phyloP scores from a whole-genome alignment of 2,329 filamentous ascomycete species.

The Pseudocercospora macadamiae region DNA sequence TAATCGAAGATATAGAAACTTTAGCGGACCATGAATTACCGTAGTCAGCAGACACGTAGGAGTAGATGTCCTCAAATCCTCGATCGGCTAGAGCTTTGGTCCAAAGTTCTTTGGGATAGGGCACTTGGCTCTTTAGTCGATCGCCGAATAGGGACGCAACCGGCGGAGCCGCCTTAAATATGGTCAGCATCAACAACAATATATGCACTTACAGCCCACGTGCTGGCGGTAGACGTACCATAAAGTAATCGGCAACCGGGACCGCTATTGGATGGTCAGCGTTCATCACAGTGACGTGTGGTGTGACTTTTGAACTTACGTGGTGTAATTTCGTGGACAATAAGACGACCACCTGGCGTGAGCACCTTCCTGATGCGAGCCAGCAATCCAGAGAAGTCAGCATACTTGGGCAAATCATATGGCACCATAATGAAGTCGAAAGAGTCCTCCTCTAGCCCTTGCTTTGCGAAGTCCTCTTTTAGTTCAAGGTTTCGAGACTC shows the following conservation, averaged over 20 bases:
- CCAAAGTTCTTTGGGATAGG: background rate
- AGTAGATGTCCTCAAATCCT: background rate
- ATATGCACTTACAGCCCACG: background rate
- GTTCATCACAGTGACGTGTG: background rate
- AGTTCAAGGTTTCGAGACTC: background rate
- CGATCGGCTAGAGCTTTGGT: background rate
- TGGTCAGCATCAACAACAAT: background rate
- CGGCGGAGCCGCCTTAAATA: background rate
- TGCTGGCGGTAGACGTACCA: background rate
- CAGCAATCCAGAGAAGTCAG: background rate
- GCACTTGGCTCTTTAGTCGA: background rate
- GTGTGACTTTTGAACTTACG: background rate
- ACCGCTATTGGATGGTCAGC: background rate
- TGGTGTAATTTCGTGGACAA: background rate
- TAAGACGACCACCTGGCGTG: background rate
- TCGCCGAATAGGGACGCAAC: background rate
- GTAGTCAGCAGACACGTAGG: background rate
- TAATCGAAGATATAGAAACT: background rate
- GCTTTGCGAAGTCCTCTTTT: background rate
- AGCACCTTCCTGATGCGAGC: background rate
- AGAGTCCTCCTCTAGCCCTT: background rate
- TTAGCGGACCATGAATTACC: background rate
- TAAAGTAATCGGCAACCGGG: background rate
- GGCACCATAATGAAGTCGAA: background rate
- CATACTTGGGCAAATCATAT: background rate